These are phyloP conservation scores for Suillus paluster DNA, from an alignment of 768 basidiomycete genomes.

Conservation along the genomic window DNA sequence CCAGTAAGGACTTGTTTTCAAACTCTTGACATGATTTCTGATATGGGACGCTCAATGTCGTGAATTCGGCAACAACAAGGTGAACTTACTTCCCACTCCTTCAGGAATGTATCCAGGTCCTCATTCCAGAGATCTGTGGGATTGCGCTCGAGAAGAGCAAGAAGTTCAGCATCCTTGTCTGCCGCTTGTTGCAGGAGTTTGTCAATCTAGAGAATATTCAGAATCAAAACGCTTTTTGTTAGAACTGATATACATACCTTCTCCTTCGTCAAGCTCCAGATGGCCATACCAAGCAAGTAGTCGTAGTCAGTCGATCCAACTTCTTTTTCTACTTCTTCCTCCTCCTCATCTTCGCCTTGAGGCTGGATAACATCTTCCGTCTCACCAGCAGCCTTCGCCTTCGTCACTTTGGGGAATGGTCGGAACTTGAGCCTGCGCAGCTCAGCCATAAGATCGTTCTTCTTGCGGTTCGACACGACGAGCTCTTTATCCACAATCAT, in stretches of 20 bases:
- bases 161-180: constrained; percentile 82
- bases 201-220: constrained; percentile 61
- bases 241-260: constrained; percentile 53
- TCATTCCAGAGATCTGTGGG: constrained; percentile 88
- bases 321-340: constrained; percentile 48
- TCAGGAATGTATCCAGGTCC: constrained; percentile 84
- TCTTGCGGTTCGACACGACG: constrained; percentile 85
- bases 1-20: constrained; percentile 48
- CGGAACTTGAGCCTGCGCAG: constrained; percentile 83
- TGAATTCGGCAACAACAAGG: background rate
- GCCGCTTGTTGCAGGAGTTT: constrained; percentile 79
- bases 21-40: constrained; percentile 49
- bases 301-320: constrained; percentile 75
- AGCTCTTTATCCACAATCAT: constrained; percentile 93
- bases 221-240: constrained; percentile 15
- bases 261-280: constrained; percentile 93
- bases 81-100: constrained; percentile 78
- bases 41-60: constrained; percentile 7
- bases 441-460: constrained; percentile 82
- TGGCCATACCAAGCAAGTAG: constrained; percentile 93
- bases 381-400: constrained; percentile 71
- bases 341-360: constrained; percentile 53
- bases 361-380: constrained; percentile 59
- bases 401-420: constrained; percentile 84
- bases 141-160: constrained; percentile 73